Conservation (phyloP, 768 basidiomycete genomes). For the Rhizopogon salebrosus region DNA sequence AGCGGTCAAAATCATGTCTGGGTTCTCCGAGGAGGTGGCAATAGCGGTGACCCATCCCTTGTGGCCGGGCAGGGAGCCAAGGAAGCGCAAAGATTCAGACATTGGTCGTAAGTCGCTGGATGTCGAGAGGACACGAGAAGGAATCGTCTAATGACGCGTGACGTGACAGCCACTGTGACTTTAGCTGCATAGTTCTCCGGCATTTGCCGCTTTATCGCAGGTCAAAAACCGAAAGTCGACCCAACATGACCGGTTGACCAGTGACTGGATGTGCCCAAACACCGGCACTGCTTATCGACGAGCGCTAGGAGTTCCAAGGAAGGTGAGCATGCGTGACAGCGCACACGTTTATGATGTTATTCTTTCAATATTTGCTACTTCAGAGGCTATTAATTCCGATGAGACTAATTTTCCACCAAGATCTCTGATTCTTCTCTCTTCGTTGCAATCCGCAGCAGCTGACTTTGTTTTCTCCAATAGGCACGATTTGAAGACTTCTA, state of each 20-base stretch:
- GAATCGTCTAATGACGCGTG: conserved; percentile 26
- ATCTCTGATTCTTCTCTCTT: conserved; percentile 47
- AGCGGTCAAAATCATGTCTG: conserved; percentile 97
- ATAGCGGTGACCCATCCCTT: conserved; percentile 98
- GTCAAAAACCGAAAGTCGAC: too few species aligned
- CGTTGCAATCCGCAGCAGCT: neutral
- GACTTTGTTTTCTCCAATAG: neutral
- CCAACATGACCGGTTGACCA: too few species aligned
- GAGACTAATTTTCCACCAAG: conserved; percentile 67
- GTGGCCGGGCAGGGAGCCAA: conserved; percentile 90
- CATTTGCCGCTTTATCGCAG: conserved; percentile 10
- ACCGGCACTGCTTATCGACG: too few species aligned
- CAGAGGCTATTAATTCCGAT: conserved; percentile 47
- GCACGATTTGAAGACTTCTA: too few species aligned
- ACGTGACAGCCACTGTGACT: conserved; percentile 64
- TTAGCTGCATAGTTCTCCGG: conserved; percentile 52
- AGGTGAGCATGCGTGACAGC: conserved; percentile 7
- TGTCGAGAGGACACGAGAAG: conserved; percentile 15
- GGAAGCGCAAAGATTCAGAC: conserved; percentile 84
- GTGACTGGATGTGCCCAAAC: too few species aligned
- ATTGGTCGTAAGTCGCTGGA: conserved; percentile 37
- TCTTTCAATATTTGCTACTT: conserved; percentile 64
- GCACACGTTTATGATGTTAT: conserved; percentile 35
- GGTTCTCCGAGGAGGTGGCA: conserved; percentile 97
- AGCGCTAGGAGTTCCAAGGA: conserved; percentile 2